These are phyloP conservation scores for Mycena indigotica DNA, from an alignment of 768 basidiomycete species.

Conservation along the genomic window DNA sequence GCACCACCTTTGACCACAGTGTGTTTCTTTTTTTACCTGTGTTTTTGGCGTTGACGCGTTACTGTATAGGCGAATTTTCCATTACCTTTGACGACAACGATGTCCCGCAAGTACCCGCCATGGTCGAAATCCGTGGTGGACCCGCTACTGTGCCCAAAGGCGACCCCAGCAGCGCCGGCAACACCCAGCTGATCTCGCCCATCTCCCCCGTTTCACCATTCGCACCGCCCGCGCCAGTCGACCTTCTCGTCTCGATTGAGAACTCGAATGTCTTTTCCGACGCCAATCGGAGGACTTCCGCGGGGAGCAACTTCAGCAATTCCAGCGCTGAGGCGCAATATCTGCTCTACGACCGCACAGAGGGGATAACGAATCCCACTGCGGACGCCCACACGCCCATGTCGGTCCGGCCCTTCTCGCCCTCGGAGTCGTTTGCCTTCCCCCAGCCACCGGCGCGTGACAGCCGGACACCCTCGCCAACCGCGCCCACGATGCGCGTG, in stretches of 20 bases:
- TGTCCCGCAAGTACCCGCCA: conserved; percentile 44
- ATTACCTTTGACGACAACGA: conserved; percentile 19
- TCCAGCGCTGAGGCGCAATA: too few relatives aligned
- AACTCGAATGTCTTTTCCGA: conserved; percentile 25
- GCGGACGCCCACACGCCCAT: conserved; percentile 47
- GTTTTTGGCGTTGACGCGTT: not conserved
- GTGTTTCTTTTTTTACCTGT: not conserved
- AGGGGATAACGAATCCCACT: conserved; percentile 18
- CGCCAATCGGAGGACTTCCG: conserved; percentile 12
- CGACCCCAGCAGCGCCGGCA: conserved; percentile 15
- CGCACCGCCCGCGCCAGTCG: conserved; percentile 24
- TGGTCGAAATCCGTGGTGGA: conserved; percentile 53
- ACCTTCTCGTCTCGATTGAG: conserved; percentile 36
- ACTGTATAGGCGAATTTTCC: conserved; percentile 17
- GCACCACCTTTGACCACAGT: conserved; percentile 25
- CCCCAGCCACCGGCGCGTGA: conserved; percentile 55
- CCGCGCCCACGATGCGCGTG: not conserved
- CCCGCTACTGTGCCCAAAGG: conserved; percentile 24
- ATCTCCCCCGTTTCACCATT: conserved; percentile 13
- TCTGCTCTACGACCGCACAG: conserved; percentile 26
- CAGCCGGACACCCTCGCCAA: conserved; percentile 19
- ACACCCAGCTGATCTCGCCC: conserved; percentile 18
- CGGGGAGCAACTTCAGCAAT: conserved; percentile 34
- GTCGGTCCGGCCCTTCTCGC: conserved; percentile 67
- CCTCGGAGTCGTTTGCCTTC: conserved; percentile 69